Percentiles rank a stretch among this genome's conserved stretches.
Conservation (phyloP, 2,329 filamentous ascomycete species). For the Exophiala xenobiotica region DNA sequence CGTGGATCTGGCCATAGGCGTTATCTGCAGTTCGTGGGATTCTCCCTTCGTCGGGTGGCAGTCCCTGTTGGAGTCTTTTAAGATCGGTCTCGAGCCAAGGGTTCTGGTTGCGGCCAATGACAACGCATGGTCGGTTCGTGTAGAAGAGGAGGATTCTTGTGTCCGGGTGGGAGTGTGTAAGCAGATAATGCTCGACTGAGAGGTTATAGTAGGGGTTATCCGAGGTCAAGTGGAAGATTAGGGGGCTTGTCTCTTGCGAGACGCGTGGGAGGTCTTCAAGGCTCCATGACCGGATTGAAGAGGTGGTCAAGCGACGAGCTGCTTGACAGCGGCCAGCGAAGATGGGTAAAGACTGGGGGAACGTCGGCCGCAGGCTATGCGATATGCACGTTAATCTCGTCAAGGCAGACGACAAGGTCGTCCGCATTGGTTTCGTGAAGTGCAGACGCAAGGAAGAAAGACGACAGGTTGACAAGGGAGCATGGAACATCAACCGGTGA, state of each 20-base stretch:
- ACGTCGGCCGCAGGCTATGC: neutral
- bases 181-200: conserved; percentile 86
- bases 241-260: conserved; percentile 36
- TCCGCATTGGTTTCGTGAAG: conserved; percentile 18
- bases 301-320: neutral
- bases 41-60: conserved; percentile 23
- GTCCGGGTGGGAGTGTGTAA: conserved; percentile 68
- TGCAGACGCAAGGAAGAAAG: neutral
- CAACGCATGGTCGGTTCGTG: conserved; percentile 79
- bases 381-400: conserved; percentile 3
- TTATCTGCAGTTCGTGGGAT: neutral
- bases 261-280: conserved; percentile 16
- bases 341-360: neutral
- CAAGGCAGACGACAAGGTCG: conserved; percentile 10
- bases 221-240: conserved; percentile 70
- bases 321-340: neutral
- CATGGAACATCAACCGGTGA: too few relatives aligned
- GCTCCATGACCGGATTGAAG: conserved; percentile 10
- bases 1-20: neutral
- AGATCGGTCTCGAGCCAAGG: conserved; percentile 92
- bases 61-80: conserved; percentile 52
- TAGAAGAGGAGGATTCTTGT: conserved; percentile 85
- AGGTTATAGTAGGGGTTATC: conserved; percentile 84
- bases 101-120: conserved; percentile 96
- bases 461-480: neutral